Percentiles rank a stretch among this genome's conserved stretches.
Evolutionary conservation across 169 alveolate species (phyloP).

Genomic region (Hepatocystis sp.): DNA sequence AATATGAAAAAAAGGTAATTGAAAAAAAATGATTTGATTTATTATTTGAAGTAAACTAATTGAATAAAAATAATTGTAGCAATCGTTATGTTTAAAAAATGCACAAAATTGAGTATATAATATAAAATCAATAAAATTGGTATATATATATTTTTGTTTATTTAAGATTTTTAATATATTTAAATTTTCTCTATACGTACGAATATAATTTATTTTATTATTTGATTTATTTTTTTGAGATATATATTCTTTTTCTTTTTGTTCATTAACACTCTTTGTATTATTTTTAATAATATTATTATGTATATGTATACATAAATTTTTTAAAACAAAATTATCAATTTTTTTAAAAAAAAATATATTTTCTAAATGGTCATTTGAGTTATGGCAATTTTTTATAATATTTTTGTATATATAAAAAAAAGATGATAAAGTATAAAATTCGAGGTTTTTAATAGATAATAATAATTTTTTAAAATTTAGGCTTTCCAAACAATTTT

Average conservation of each 20-base stretch:
- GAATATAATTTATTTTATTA: slow-evolving; percentile 18
- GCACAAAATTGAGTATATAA: slow-evolving; percentile 8
- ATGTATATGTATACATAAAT: slow-evolving; percentile 20
- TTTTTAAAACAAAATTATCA: slow-evolving; percentile 18
- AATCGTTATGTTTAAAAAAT: slow-evolving; percentile 32
- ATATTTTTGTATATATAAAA: slow-evolving; percentile 16
- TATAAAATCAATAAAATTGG: slow-evolving; percentile 18
- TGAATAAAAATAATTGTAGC: slow-evolving; percentile 50
- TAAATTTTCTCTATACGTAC: slow-evolving; percentile 29
- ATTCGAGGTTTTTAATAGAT: slow-evolving; percentile 18
- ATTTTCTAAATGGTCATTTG: neutral
- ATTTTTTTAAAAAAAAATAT: slow-evolving; percentile 4
- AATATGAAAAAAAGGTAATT: neutral
- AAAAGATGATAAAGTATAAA: slow-evolving; percentile 19
- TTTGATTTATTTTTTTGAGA: slow-evolving; percentile 2
- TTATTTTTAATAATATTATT: neutral
- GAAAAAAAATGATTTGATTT: slow-evolving; percentile 24
- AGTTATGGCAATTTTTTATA: neutral
- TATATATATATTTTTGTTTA: slow-evolving; percentile 14
- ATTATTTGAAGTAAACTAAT: slow-evolving; percentile 19
- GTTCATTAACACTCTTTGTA: slow-evolving; percentile 1
- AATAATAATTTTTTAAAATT: neutral
- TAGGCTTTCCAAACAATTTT: neutral
- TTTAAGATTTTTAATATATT: slow-evolving; percentile 25
- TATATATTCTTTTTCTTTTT: no score